phyloP scores from a whole-genome alignment of 164 flowering plant genomes.

The Liquidambar formosana region DNA sequence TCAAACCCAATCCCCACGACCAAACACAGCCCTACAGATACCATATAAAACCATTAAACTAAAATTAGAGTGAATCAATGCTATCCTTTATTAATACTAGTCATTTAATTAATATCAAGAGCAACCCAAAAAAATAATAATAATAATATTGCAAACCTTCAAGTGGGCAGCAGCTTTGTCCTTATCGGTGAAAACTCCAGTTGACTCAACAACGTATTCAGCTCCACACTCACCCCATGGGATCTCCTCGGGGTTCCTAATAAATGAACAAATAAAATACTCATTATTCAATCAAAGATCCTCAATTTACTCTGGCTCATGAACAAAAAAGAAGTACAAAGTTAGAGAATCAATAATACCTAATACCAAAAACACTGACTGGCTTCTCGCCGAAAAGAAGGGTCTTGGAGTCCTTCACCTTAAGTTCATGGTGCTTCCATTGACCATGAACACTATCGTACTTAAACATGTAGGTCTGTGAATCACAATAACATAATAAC shows the following conservation, averaged over 20 bases:
- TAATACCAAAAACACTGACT: slow-evolving; percentile 26
- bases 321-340: background rate
- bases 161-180: slow-evolving; percentile 32
- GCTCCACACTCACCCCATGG: slow-evolving; percentile 37
- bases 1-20: too few species aligned
- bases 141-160: slow-evolving; percentile 19
- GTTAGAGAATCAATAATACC: background rate
- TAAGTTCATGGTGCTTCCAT: slow-evolving; percentile 31
- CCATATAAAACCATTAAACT: too few species aligned
- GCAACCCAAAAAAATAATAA: background rate
- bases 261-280: background rate
- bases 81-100: background rate
- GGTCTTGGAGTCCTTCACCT: slow-evolving; percentile 33
- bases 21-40: too few species aligned
- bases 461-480: slow-evolving; percentile 37
- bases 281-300: background rate
- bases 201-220: slow-evolving; percentile 35
- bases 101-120: background rate
- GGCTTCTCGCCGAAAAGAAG: slow-evolving; percentile 31
- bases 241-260: slow-evolving; percentile 40
- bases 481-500: slow-evolving; percentile 2
- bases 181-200: slow-evolving; percentile 38
- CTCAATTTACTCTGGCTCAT: background rate
- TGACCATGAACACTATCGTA: slow-evolving; percentile 33
- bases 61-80: too few species aligned